Conservation (phyloP, 1,284 basidiomycete genomes). For the Mrakiaceae sp. region DNA sequence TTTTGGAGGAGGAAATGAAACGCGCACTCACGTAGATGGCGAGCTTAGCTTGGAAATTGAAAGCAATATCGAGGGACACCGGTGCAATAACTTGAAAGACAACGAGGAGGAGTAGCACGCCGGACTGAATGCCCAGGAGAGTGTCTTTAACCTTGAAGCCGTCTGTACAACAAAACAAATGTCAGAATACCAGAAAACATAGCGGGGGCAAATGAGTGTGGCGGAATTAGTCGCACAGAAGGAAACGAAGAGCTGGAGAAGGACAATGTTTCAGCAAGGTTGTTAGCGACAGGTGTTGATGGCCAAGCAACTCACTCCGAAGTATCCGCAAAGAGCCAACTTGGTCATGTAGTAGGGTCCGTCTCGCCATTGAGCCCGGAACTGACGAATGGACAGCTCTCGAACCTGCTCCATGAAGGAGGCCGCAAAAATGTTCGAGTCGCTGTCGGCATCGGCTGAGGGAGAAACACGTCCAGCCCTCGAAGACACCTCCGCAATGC, state of each 20-base stretch:
- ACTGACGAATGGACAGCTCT: constrained; percentile 10
- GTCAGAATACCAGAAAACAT: too few relatives aligned
- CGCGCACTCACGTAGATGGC: not conserved
- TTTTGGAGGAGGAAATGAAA: too few relatives aligned
- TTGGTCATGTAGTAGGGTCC: not conserved
- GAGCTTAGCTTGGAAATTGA: constrained; percentile 10
- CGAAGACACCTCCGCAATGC: not conserved
- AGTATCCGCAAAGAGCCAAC: not conserved
- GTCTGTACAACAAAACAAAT: too few relatives aligned
- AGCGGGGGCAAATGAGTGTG: too few relatives aligned
- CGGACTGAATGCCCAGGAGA: too few relatives aligned
- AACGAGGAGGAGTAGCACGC: constrained; percentile 1
- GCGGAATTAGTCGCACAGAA: too few relatives aligned
- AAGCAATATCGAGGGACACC: constrained; percentile 17
- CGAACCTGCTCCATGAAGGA: not conserved
- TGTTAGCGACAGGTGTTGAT: not conserved
- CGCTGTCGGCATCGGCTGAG: constrained; percentile 12
- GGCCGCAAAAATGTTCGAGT: constrained; percentile 6
- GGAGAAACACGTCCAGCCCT: too few relatives aligned
- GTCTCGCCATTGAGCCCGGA: constrained; percentile 6
- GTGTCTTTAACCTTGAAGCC: too few relatives aligned
- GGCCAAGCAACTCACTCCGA: not conserved
- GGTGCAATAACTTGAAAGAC: constrained; percentile 13
- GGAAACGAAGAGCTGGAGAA: not conserved
- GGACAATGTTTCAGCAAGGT: not conserved